phyloP scores from a whole-genome alignment of 2,329 filamentous ascomycete genomes.

The Lachnellula hyalina region DNA sequence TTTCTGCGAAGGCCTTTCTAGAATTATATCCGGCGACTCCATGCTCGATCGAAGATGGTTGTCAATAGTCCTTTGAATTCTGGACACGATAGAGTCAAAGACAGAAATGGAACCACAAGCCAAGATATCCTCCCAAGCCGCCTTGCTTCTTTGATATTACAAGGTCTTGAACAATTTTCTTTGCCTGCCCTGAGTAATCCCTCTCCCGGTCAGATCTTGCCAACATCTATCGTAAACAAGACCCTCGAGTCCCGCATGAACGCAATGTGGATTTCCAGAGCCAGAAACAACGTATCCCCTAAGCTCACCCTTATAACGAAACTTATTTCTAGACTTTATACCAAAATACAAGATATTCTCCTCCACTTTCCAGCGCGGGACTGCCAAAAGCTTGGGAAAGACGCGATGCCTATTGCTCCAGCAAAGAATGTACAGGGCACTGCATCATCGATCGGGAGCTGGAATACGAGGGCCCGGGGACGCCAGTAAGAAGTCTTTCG shows the following conservation, averaged over 20 bases:
- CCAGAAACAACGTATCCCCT: slow-evolving; percentile 41
- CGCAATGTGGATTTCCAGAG: slow-evolving; percentile 47
- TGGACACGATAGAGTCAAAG: slow-evolving; percentile 50
- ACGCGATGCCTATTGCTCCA: slow-evolving; percentile 48
- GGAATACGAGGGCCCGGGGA: slow-evolving; percentile 48
- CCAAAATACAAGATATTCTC: slow-evolving; percentile 47
- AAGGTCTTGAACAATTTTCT: slow-evolving; percentile 45
- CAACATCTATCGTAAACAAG: slow-evolving; percentile 39
- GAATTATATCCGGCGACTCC: slow-evolving; percentile 44
- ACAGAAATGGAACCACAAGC: slow-evolving; percentile 45
- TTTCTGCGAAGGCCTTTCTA: slow-evolving; percentile 50
- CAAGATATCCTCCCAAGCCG: slow-evolving; percentile 43
- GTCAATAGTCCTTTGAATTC: slow-evolving; percentile 51
- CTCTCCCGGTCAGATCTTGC: slow-evolving; percentile 43
- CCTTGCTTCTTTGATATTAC: slow-evolving; percentile 53
- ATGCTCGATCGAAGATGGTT: slow-evolving; percentile 47
- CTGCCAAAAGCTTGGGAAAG: slow-evolving; percentile 51
- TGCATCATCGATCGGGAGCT: slow-evolving; percentile 45
- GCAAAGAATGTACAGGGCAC: slow-evolving; percentile 49
- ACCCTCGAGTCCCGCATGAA: slow-evolving; percentile 47
- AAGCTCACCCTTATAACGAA: slow-evolving; percentile 46
- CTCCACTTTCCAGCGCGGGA: slow-evolving; percentile 38
- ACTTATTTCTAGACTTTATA: slow-evolving; percentile 48
- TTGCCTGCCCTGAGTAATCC: slow-evolving; percentile 45
- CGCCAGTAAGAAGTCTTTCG: slow-evolving; percentile 46